Conservation (phyloP, 768 basidiomycete species). For the Serendipita sp. region DNA sequence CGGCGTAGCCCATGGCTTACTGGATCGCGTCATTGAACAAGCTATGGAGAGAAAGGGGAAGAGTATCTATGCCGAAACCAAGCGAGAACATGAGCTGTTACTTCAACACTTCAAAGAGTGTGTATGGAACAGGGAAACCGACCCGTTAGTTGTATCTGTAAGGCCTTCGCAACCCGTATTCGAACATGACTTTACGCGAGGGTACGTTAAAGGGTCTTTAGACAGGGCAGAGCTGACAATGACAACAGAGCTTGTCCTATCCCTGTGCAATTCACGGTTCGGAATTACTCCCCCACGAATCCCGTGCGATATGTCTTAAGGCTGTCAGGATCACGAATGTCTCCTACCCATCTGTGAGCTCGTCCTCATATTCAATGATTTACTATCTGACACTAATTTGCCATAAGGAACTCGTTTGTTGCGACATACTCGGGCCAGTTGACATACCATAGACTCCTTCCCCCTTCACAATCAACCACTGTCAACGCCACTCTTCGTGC, state of each 20-base stretch:
- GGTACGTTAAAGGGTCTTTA: constrained; percentile 32
- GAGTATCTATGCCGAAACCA: constrained; percentile 86
- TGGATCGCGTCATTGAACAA: constrained; percentile 44
- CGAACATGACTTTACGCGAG: constrained; percentile 48
- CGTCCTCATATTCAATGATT: constrained; percentile 15
- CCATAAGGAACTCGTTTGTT: constrained; percentile 27
- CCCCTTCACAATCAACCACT: constrained; percentile 29
- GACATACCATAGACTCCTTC: constrained; percentile 43
- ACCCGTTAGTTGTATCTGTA: constrained; percentile 47
- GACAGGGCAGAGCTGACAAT: not conserved
- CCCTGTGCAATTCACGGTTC: constrained; percentile 39
- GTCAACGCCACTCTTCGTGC: constrained; percentile 43
- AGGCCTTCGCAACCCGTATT: constrained; percentile 26
- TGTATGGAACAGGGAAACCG: constrained; percentile 66
- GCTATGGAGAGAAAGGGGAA: constrained; percentile 49
- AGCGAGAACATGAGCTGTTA: constrained; percentile 50
- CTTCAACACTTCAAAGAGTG: constrained; percentile 49
- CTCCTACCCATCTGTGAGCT: constrained; percentile 5
- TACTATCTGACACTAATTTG: not conserved
- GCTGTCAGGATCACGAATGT: constrained; percentile 21
- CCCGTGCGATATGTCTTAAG: constrained; percentile 42
- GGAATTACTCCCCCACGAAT: constrained; percentile 57
- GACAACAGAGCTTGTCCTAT: constrained; percentile 36
- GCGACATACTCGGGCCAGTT: constrained; percentile 51
- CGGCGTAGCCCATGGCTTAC: constrained; percentile 51